Evolutionary conservation across 805 yeast species (phyloP).

Genomic region (Wickerhamomyces rabaulensis): DNA sequence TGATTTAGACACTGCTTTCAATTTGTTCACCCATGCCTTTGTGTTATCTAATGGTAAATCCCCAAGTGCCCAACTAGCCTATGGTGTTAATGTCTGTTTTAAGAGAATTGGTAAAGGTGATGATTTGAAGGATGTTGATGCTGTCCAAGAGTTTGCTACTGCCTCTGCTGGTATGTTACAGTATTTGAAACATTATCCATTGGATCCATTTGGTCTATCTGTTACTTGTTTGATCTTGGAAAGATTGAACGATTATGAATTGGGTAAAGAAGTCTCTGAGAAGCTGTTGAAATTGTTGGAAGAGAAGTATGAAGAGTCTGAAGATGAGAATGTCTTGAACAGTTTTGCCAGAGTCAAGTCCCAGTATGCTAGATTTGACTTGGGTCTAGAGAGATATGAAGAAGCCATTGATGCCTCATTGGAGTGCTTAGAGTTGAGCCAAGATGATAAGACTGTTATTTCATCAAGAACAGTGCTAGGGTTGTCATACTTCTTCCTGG

Average conservation of each 20-base stretch:
- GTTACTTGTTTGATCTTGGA: slow-evolving; percentile 58
- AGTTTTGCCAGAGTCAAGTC: slow-evolving; percentile 57
- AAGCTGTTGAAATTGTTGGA: slow-evolving; percentile 48
- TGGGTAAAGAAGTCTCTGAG: slow-evolving; percentile 45
- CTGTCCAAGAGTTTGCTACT: slow-evolving; percentile 59
- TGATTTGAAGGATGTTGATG: slow-evolving; percentile 50
- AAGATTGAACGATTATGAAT: slow-evolving; percentile 56
- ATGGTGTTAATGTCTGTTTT: slow-evolving; percentile 54
- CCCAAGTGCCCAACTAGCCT: slow-evolving; percentile 64
- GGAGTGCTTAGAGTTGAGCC: slow-evolving; percentile 43
- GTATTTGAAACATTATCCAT: slow-evolving; percentile 57
- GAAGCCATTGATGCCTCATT: slow-evolving; percentile 59
- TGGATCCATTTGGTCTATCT: slow-evolving; percentile 51
- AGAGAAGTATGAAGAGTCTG: slow-evolving; percentile 48
- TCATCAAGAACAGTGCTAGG: slow-evolving; percentile 74
- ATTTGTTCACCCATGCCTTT: slow-evolving; percentile 72
- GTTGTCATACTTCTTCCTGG: slow-evolving; percentile 56
- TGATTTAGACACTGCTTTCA: slow-evolving; percentile 42
- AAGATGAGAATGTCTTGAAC: slow-evolving; percentile 39
- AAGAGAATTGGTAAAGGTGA: slow-evolving; percentile 37
- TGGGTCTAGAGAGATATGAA: slow-evolving; percentile 55
- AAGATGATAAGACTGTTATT: slow-evolving; percentile 31
- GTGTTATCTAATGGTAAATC: slow-evolving; percentile 70
- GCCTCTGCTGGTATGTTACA: slow-evolving; percentile 64
- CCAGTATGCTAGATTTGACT: slow-evolving; percentile 64